phyloP scores from a whole-genome alignment of 805 yeast species.

The Monosporozyma servazzii region DNA sequence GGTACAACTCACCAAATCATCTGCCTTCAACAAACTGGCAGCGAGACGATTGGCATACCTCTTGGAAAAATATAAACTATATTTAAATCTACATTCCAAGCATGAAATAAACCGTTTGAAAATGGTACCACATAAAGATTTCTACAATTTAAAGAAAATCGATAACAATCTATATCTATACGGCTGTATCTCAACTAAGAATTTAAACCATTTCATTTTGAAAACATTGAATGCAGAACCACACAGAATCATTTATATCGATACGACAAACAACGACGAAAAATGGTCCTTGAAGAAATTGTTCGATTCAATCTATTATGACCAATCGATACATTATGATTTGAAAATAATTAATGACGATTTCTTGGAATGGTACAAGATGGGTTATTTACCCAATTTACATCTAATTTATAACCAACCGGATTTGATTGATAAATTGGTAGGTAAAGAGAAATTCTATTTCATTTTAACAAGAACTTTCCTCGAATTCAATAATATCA shows the following conservation, averaged over 20 bases:
- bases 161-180: constrained; percentile 34
- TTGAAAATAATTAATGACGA: constrained; percentile 23
- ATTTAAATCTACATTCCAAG: constrained; percentile 24
- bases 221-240: constrained; percentile 27
- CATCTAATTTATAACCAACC: constrained; percentile 13
- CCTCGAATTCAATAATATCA: constrained; percentile 28
- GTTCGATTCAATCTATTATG: constrained; percentile 9
- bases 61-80: constrained; percentile 26
- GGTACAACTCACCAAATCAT: constrained; percentile 9
- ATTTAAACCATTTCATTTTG: constrained; percentile 27
- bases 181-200: constrained; percentile 19
- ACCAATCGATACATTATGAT: constrained; percentile 11
- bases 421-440: constrained; percentile 1
- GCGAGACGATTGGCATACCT: constrained; percentile 23
- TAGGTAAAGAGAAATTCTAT: constrained; percentile 17
- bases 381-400: constrained; percentile 13
- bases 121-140: constrained; percentile 39
- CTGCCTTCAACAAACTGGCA: constrained; percentile 9
- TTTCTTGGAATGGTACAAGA: constrained; percentile 15
- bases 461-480: constrained; percentile 27
- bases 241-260: constrained; percentile 22
- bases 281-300: constrained; percentile 17
- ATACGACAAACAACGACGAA: constrained; percentile 15
- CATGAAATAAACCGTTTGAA: constrained; percentile 24
- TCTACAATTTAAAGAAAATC: constrained; percentile 89